Evolutionary conservation across 768 basidiomycete genomes (phyloP), one percentile per base, ranked within the genome.

Genomic region (Suillus placidus): DNA sequence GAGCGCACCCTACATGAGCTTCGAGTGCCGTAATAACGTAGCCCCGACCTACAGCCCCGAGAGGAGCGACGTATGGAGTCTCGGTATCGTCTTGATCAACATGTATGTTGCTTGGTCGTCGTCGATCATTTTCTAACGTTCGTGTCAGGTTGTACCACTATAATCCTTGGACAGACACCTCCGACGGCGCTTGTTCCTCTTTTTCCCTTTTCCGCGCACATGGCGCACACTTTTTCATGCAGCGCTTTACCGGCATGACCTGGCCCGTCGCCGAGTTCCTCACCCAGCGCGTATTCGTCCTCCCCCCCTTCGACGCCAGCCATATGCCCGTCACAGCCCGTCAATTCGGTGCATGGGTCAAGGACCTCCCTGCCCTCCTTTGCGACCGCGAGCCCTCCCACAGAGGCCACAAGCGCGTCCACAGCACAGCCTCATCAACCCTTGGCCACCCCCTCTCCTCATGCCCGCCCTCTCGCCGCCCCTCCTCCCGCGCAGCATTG

Each of bases 1-100:
- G 65, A 97, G 95, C 77, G 95, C 95, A 61, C 97, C 97, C 0
- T 99, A 99, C 78, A 98, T 99, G 97, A 96, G 94, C 77, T 98
- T 90, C 73, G 97, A 99, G 83, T 99, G 97, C 80, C 91, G 97
- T 77, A 99, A 99, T 83, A 97, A 98, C 78, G 84, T 95, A 70
- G 93, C 92, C 35, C 96, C 97, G 68, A 93, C 92, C 60, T 99
- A 99, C 82, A 86, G 87, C 69, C 95, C 97, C 67, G 92, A 91
- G 71, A 93, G 93, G 65, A 97, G 97, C 67, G 97, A 99, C 79
- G 95, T 99, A 62, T 99, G 95, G 97, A 98, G 97, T 32, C 85
- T 99, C 71, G 97, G 97, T 68, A 97, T 99, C 76, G 97, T 99
- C 69, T 88, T 99, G 72, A 94, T 99, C 85, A 99, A 99, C 78